Evolutionary conservation across 1,139 yeast genomes (phyloP), one percentile per base, ranked within the genome.

Genomic region (Scheffersomyces parashehatae): DNA sequence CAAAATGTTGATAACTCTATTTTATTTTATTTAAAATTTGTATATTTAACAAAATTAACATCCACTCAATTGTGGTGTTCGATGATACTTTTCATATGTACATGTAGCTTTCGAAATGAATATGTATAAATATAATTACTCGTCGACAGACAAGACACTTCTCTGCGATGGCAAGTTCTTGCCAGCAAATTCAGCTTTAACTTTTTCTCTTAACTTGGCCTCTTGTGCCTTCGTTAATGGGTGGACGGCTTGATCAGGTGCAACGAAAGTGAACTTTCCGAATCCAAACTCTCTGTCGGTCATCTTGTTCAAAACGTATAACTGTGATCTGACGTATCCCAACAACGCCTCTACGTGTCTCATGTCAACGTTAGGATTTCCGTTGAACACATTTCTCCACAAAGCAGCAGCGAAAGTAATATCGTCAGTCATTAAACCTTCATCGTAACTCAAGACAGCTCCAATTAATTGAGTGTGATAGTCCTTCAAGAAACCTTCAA

Each of bases 391-490:
- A 60, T 90, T 90, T 73, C 97, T 82, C 96, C 96, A 88, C 36
- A 91, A 66, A 0, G 97, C 97, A 36, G 87, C 81, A 2, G 96
- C 96, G 48, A 91, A 69, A 1, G 93, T 88, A 20, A 88, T 81
- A 63, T 91, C 98, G 52, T 85, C 87, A 29, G 89, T 80, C 54
- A 79, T 81, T 44, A 95, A 77, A 0, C 95, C 98, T 68, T 93
- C 98, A 65, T 95, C 99, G 58, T 91, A 91, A 2, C 96, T 86
- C 56, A 91, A 82, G 2, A 90, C 85, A 36, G 88, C 77, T 35
- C 99, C 99, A 62, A 95, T 80, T 58, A 93, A 71, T 68, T 93
- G 99, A 13, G 89, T 76, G 58, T 91, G 91, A 65, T 88, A 89
- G 60, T 90, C 97, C 64, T 90, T 90, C 68, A 89, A 76, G 66